phyloP scores from a whole-genome alignment of 257 asterid species.

The Rauvolfia tetraphylla region DNA sequence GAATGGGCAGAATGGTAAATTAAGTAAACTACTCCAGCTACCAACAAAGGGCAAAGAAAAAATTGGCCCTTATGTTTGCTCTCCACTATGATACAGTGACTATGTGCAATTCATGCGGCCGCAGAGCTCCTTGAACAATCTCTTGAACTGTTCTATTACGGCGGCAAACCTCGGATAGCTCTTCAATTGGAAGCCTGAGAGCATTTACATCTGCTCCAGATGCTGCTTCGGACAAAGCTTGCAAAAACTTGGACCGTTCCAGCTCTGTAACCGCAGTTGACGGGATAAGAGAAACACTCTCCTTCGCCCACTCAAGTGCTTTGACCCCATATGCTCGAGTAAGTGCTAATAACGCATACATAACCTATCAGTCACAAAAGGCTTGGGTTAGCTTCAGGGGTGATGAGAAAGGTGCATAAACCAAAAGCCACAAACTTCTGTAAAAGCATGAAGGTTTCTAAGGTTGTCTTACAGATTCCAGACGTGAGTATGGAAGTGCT shows the following conservation, averaged over 20 bases:
- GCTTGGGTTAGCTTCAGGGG: not conserved
- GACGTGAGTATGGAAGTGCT: constrained; percentile 89
- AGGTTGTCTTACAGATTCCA: constrained; percentile 63
- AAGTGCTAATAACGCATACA: constrained; percentile 70
- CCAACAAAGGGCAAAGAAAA: constrained; percentile 45
- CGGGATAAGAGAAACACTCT: constrained; percentile 70
- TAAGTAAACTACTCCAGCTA: constrained; percentile 9
- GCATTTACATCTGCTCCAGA: constrained; percentile 53
- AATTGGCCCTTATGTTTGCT: constrained; percentile 55
- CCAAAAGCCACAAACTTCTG: not conserved
- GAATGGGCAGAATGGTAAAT: constrained; percentile 32
- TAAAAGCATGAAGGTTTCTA: constrained; percentile 10
- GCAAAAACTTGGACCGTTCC: constrained; percentile 72
- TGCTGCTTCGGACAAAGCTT: constrained; percentile 71
- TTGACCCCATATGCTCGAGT: constrained; percentile 66
- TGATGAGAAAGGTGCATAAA: not conserved
- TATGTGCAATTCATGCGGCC: constrained; percentile 80
- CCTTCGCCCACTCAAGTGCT: constrained; percentile 86
- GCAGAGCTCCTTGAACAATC: constrained; percentile 90
- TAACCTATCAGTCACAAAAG: constrained; percentile 46
- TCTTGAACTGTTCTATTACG: constrained; percentile 97
- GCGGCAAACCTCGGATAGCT: constrained; percentile 84
- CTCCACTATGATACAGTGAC: constrained; percentile 54
- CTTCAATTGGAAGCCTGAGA: constrained; percentile 75
- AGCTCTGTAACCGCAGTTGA: constrained; percentile 71